Evolutionary conservation across 805 yeast genomes (phyloP), one percentile per base, ranked within the genome.

Genomic region (Starmerella roubikii): DNA sequence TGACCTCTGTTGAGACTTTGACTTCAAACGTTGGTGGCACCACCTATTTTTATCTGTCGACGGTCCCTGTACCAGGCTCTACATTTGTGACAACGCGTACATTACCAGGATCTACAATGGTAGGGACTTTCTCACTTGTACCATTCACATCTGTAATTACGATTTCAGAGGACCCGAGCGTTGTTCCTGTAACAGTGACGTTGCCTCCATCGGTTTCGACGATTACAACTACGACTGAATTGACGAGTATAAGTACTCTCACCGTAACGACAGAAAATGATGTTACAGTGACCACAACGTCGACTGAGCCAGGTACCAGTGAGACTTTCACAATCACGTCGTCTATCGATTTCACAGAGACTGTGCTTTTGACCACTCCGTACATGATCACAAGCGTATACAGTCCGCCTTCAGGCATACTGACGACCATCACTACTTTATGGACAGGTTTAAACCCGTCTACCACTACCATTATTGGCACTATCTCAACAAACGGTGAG

Each of bases 181-280:
- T 44, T 8, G 42, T 44, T 7, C 45, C 47, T 3, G 19, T 38
- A 7, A 44, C 45, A 1, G 21, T 40, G 16, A 36, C 47, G 5
- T 20, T 17, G 25, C 44, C 47, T n/a, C 41, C 40, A 2, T 30
- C 35, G 3, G 37, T 34, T 2, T 35, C 46, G 12, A 42, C 39
- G 9, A 3, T 37, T 2, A 32, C 26, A 12, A 20, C 27, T 13
- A 22, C 34, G 21, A 6, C n/a, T 3, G 18, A 21, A 26, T 3
- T n/a, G 18, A 21, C 32, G 10, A 20, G n/a, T n/a, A 3, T 24
- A 10, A 12, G 6, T 15, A 20, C 30, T 25, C n/a, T 16, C 13
- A 22, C 34, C 18, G 26, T 15, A n/a, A 28, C 30, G 8, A 4
- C 34, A 2, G 32, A 17, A 13, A 19, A 34, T 22, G 36, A 25